Percentiles rank a stretch among this genome's conserved stretches.
Evolutionary conservation across 768 basidiomycete genomes (phyloP).

Genomic region (Termitomyces sp.): DNA sequence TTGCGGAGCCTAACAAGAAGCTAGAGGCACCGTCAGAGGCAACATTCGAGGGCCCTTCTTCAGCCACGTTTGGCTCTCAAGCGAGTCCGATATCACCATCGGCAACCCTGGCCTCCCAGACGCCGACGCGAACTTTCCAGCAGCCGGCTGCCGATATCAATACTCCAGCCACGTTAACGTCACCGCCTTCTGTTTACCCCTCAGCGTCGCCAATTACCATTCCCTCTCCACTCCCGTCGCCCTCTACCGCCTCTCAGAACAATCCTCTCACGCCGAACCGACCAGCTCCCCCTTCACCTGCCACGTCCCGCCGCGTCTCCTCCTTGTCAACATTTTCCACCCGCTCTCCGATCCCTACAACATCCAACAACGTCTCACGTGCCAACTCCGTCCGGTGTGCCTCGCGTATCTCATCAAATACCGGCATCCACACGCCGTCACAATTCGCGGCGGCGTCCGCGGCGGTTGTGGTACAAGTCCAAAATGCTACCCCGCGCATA

Average conservation of each 20-base stretch:
- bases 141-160: neutral
- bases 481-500: neutral
- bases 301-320: conserved; percentile 15
- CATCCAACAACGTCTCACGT: conserved; percentile 9
- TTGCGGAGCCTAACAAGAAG: neutral
- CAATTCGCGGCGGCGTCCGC: neutral
- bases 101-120: neutral
- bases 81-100: neutral
- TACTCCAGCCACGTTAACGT: neutral
- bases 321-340: conserved; percentile 25
- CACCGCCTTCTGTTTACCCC: neutral
- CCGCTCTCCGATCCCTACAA: conserved; percentile 12
- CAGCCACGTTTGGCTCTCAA: neutral
- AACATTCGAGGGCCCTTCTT: neutral
- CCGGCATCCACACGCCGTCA: neutral
- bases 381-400: conserved; percentile 8
- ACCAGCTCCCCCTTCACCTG: conserved; percentile 14
- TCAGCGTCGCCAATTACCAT: conserved; percentile 1
- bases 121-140: too few species aligned
- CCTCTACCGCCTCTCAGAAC: conserved; percentile 1
- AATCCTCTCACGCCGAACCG: conserved; percentile 15
- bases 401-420: neutral
- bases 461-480: neutral
- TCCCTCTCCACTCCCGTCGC: neutral
- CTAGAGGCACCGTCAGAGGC: neutral